Evolutionary conservation across 2,329 filamentous ascomycete species (phyloP), one percentile per base, ranked within the genome.

Genomic region (Corinectria fuckeliana): DNA sequence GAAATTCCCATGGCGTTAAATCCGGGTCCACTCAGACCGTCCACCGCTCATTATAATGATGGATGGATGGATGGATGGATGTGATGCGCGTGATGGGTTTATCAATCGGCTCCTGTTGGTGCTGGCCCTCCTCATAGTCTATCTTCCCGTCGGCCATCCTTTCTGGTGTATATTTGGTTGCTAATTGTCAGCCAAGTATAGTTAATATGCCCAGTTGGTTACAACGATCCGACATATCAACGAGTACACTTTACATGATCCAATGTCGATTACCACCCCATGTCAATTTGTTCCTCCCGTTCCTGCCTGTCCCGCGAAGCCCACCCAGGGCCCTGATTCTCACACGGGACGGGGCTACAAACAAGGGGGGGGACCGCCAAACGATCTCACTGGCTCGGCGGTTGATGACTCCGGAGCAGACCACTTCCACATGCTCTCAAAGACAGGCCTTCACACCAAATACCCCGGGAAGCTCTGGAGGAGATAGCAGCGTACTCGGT

Each of bases 371-470:
- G 16, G 18, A 18, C 11, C 11, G n/a, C 25, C 11, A 2, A 16
- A 16, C 7, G 18, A 36, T 44, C 16, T 48, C 48, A 60, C 32
- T 56, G 48, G 58, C 41, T 60, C 58, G 58, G 58, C 39, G 34
- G 20, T 16, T 57, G 32, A 26, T 20, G 18, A 18, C 13, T 50
- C 53, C 53, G 58, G 34, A 60, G 53, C 58, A 60, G 58, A 45
- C 58, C 58, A 60, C 49, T 54, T 36, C 23, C 32, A 36, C n/a
- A n/a, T n/a, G n/a, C n/a, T n/a, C n/a, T n/a, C n/a, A n/a, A n/a
- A n/a, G n/a, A n/a, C n/a, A n/a, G n/a, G n/a, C n/a, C n/a, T n/a
- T n/a, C n/a, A 16, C 7, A 16, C 32, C 16, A 14, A n/a, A 16
- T 11, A 42, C n/a, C 42, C 42, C 25, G 28, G 42, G 16, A 28